Conservation (phyloP, 495 filamentous ascomycete genomes). For the Penicillium malachiteum region DNA sequence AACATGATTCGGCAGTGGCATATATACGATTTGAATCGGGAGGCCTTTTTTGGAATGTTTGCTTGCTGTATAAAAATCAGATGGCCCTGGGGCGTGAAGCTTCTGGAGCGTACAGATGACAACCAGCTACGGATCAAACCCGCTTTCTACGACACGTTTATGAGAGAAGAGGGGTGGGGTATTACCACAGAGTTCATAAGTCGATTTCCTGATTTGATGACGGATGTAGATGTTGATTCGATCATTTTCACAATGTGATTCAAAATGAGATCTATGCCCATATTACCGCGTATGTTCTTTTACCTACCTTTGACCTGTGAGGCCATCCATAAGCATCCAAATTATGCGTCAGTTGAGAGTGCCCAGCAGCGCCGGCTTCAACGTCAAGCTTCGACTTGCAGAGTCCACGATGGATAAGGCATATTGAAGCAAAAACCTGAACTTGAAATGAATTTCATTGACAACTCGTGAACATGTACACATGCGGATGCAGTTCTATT, state of each 20-base stretch:
- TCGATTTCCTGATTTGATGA: constrained; percentile 21
- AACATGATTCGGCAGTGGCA: constrained; percentile 28
- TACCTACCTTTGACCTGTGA: no score
- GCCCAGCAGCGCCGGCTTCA: no score
- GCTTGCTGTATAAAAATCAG: constrained; percentile 28
- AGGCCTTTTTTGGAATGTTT: constrained; percentile 26
- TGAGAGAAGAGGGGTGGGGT: constrained; percentile 27
- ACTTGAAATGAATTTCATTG: no score
- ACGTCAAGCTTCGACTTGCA: no score
- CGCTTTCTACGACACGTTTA: constrained; percentile 25
- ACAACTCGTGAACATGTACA: no score
- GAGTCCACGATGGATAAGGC: no score
- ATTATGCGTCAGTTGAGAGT: no score
- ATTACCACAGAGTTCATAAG: constrained; percentile 31
- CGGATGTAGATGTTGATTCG: constrained; percentile 19
- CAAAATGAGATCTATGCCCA: no score
- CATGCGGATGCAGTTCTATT: no score
- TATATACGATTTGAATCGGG: constrained; percentile 13
- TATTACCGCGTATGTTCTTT: no score
- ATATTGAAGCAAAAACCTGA: no score
- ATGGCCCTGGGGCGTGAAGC: constrained; percentile 31
- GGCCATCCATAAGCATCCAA: no score
- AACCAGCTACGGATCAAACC: constrained; percentile 22
- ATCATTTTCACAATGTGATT: constrained; percentile 12
- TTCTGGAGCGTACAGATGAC: constrained; percentile 24